These are phyloP conservation scores for Colletotrichum magnum DNA, from an alignment of 2,329 filamentous ascomycete species.

Conservation along the genomic window DNA sequence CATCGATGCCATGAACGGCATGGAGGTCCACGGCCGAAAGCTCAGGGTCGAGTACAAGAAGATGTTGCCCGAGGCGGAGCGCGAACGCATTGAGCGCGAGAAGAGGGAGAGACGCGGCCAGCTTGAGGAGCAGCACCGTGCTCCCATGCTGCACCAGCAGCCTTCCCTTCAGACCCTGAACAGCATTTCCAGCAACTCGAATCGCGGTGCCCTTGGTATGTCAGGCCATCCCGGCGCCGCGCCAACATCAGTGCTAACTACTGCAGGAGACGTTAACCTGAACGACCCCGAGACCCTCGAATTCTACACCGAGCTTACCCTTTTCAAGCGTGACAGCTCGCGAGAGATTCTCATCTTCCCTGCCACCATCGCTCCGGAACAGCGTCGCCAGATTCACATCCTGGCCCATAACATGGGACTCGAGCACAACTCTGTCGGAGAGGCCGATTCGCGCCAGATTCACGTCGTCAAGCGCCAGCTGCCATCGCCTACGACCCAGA, in stretches of 20 bases:
- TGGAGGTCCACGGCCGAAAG: slow-evolving; percentile 95
- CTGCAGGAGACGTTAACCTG: slow-evolving; percentile 81
- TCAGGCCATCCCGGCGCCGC: not conserved
- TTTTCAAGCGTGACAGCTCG: slow-evolving; percentile 86
- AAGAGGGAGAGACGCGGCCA: slow-evolving; percentile 97
- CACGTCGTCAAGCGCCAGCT: slow-evolving; percentile 83
- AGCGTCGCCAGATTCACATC: slow-evolving; percentile 92
- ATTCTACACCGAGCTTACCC: slow-evolving; percentile 89
- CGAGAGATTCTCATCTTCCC: slow-evolving; percentile 90
- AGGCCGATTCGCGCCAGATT: slow-evolving; percentile 88
- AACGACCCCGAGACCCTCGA: slow-evolving; percentile 91
- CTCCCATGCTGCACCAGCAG: slow-evolving; percentile 84
- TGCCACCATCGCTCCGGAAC: slow-evolving; percentile 81
- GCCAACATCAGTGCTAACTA: not conserved
- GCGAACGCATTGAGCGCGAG: slow-evolving; percentile 95
- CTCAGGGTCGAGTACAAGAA: slow-evolving; percentile 99
- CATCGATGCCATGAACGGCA: slow-evolving; percentile 94
- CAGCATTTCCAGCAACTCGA: slow-evolving; percentile 76
- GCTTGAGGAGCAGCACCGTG: slow-evolving; percentile 93
- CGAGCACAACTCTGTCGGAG: slow-evolving; percentile 90
- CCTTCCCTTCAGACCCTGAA: slow-evolving; percentile 86
- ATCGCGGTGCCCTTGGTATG: slow-evolving; percentile 50
- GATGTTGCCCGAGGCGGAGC: slow-evolving; percentile 95
- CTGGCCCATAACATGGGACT: slow-evolving; percentile 95
- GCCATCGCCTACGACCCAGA: slow-evolving; percentile 65